Conservation (phyloP, 2,329 filamentous ascomycete genomes). For the Colletotrichum cordylinicola region DNA sequence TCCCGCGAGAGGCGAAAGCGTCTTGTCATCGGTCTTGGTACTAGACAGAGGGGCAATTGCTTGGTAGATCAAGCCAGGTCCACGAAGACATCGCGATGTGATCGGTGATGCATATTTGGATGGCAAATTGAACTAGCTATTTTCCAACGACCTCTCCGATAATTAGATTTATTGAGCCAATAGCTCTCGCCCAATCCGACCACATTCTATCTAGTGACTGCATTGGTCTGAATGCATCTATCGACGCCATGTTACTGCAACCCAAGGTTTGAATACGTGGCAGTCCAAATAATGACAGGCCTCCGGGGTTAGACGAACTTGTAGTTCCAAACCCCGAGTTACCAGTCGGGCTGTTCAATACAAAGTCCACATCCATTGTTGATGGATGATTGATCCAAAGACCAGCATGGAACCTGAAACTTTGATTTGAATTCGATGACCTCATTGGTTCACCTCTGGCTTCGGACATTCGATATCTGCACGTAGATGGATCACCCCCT, state of each 20-base stretch:
- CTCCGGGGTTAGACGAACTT: neutral
- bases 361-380: neutral
- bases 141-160: neutral
- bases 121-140: neutral
- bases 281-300: neutral
- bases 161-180: neutral
- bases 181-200: neutral
- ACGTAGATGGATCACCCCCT: neutral
- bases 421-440: neutral
- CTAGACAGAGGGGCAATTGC: neutral
- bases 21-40: neutral
- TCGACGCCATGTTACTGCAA: neutral
- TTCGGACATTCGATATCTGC: neutral
- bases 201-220: neutral
- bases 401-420: neutral
- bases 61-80: neutral
- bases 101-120: neutral
- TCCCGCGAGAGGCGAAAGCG: neutral
- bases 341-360: neutral
- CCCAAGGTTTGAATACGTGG: neutral
- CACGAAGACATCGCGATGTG: neutral
- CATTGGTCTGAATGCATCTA: neutral
- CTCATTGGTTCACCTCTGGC: neutral
- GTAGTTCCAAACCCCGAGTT: neutral
- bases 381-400: neutral